A percentile compares a stretch with the other conserved stretches of the same genome.
Evolutionary conservation across 768 basidiomycete species (phyloP).

Genomic region (Xerocomus brunneocitrinus): DNA sequence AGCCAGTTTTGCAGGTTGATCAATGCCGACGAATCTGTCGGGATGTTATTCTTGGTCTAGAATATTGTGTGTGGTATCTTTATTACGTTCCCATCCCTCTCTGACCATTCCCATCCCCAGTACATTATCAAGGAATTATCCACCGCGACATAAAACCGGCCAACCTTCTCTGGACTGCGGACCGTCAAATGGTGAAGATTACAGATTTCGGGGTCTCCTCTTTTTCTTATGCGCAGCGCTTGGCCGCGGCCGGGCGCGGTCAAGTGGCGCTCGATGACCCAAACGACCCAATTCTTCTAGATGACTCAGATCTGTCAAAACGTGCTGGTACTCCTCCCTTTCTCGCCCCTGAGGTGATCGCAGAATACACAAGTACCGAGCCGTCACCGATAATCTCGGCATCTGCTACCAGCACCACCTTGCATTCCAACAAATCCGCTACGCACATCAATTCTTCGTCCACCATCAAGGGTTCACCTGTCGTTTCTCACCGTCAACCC

Average conservation of each 20-base stretch:
- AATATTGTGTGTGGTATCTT: conserved; percentile 70
- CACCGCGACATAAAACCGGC: conserved; percentile 99
- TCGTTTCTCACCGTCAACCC: conserved; percentile 36
- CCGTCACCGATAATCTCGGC: conserved; percentile 32
- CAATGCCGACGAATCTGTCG: conserved; percentile 86
- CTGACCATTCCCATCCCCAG: conserved; percentile 38
- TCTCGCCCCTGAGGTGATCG: conserved; percentile 92
- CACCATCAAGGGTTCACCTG: conserved; percentile 25
- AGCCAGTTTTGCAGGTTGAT: conserved; percentile 75
- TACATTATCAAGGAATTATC: conserved; percentile 96
- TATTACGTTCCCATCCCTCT: conserved; percentile 1
- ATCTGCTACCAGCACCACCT: conserved; percentile 29
- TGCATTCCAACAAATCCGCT: conserved; percentile 27
- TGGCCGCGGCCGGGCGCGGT: conserved; percentile 54
- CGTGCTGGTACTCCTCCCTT: conserved; percentile 95
- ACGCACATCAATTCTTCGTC: conserved; percentile 29
- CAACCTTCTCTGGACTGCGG: conserved; percentile 87
- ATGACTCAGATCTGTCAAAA: conserved; percentile 84
- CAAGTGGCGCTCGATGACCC: conserved; percentile 38
- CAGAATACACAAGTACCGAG: conserved; percentile 47
- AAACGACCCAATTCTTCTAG: conserved; percentile 63
- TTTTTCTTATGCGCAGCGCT: conserved; percentile 84
- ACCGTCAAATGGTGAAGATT: conserved; percentile 90
- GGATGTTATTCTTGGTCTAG: conserved; percentile 90
- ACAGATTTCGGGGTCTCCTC: conserved; percentile 98